These are phyloP conservation scores for Myochromella boudieri DNA, from an alignment of 768 basidiomycete species.

Conservation along the genomic window DNA sequence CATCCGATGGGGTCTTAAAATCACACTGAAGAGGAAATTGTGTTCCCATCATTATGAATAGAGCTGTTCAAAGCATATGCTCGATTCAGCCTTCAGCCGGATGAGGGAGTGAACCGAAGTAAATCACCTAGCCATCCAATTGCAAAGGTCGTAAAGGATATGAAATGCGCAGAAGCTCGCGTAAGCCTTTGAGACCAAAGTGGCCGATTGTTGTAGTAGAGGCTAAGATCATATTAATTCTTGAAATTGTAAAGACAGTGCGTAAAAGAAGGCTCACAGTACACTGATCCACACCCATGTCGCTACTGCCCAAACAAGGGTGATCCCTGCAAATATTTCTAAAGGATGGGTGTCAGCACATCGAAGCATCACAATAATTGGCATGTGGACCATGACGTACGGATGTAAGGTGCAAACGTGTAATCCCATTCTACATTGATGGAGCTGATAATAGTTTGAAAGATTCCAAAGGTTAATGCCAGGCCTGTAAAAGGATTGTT, in stretches of 20 bases:
- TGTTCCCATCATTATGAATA: slow-evolving; percentile 5
- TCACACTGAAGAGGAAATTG: slow-evolving; percentile 12
- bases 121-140: slow-evolving; percentile 14
- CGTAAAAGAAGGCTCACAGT: not conserved
- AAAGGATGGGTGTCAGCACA: not conserved
- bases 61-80: not conserved
- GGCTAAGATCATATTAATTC: too few species aligned
- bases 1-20: slow-evolving; percentile 8
- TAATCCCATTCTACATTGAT: not conserved
- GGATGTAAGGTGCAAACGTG: not conserved
- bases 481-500: not conserved
- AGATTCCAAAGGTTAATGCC: not conserved
- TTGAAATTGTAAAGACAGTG: not conserved
- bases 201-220: slow-evolving; percentile 17
- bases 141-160: slow-evolving; percentile 10
- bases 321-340: slow-evolving; percentile 2
- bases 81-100: not conserved
- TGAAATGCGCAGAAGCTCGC: slow-evolving; percentile 15
- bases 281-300: slow-evolving; percentile 10
- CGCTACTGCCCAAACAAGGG: not conserved
- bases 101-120: not conserved
- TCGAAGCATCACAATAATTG: too few species aligned
- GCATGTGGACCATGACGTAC: not conserved
- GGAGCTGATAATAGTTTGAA: not conserved
- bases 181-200: slow-evolving; percentile 17